Base-by-base conservation (phyloP, 1,139 yeast species). In the Suhomyces yuchorum region DNA sequence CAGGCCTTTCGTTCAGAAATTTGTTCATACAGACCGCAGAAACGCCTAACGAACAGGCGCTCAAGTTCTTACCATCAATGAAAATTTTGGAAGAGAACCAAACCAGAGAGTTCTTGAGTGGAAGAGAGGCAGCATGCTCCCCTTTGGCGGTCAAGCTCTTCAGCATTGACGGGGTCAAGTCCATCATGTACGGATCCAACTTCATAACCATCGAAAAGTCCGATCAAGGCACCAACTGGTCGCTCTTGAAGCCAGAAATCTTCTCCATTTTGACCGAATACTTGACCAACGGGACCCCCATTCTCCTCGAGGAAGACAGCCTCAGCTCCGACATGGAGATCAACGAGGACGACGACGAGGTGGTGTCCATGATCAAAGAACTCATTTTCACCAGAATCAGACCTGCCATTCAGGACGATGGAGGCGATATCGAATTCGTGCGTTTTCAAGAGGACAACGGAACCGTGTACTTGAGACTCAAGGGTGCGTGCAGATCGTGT, bases 371-470 rank as follows among this genome's bases (percentile, higher is more conserved):
- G 89, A 91, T 93, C 60, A 91, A 92, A 60, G 99, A 93, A 66
- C 77, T 93, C 46, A 87, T 93, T 49, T 92, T 89, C 60, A 93
- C 99, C 4, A 81, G 98, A 59, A 92, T 93, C 51, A 81, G 97
- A 58, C 99, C 99, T 0, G 98, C 98, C 0, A 85, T 87, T 53
- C 87, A 84, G 64, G 95, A 87, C 54, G 95, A 87, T 61, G 95
- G 95, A 46, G 95, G 95, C 9, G 95, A 87, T 61, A 83, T 87
- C 51, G 88, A 85, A 57, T 87, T 84, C 66, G 85, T 85, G 17
- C 77, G 73, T 3, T 86, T 85, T 62, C 79, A 78, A 42, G 85
- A 82, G 48, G 77, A 76, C 36, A 67, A 78, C 4, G 93, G 95
- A 1, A 82, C 82, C 0, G 93, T 87, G 2, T 79, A 73, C 56